Evolutionary conservation across 306 rosid species (phyloP).

Genomic region (Dalbergia cultrata): DNA sequence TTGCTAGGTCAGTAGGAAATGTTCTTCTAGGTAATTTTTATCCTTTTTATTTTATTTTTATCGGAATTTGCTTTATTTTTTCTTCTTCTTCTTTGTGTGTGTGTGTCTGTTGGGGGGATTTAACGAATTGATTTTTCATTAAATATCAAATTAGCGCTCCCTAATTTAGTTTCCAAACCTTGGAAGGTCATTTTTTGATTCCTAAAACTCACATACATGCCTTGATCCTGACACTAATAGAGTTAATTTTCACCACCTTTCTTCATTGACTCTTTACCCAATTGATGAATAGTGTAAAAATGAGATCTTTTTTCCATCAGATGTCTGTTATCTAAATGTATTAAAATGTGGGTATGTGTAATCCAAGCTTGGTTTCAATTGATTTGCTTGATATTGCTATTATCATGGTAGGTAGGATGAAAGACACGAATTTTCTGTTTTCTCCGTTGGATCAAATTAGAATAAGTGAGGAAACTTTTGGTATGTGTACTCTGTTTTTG

Average conservation of each 20-base stretch:
- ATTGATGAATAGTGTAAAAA: background rate
- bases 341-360: background rate
- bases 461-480: background rate
- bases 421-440: background rate
- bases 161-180: no score
- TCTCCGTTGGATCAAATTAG: conserved; percentile 15
- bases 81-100: no score
- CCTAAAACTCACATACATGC: conserved; percentile 89
- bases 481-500: conserved; percentile 4
- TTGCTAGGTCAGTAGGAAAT: no score
- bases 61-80: no score
- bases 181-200: conserved; percentile 93
- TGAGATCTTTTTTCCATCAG: background rate
- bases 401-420: background rate
- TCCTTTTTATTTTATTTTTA: no score
- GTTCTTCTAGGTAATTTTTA: no score
- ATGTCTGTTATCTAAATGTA: conserved; percentile 11
- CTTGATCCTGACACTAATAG: conserved; percentile 99
- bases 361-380: background rate
- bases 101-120: no score
- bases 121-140: no score
- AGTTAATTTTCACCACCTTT: conserved; percentile 49
- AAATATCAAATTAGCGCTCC: no score
- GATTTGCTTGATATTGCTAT: background rate
- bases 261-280: background rate